These are phyloP conservation scores for Pelagophyceae sp. DNA, from an alignment of 352 stramenopile species.

Conservation along the genomic window DNA sequence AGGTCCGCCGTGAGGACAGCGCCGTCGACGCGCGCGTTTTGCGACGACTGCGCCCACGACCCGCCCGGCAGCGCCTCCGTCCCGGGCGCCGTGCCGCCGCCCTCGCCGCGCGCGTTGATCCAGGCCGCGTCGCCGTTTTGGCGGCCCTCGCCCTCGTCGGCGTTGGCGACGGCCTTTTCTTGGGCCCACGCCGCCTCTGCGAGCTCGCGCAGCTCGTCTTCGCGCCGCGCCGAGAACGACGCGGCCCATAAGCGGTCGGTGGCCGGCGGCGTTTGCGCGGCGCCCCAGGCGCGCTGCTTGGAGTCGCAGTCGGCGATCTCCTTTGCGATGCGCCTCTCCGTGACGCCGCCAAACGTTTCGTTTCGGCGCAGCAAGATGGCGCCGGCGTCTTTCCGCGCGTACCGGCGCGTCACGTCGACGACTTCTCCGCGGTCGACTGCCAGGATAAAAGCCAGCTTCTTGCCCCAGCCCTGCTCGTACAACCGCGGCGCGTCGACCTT, in stretches of 20 bases:
- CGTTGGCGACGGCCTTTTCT: not conserved
- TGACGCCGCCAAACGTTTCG: not conserved
- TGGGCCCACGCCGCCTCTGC: not conserved
- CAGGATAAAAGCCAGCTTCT: constrained; percentile 77
- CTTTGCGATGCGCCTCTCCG: not conserved
- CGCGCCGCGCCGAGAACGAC: not conserved
- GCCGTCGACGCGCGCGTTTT: not conserved
- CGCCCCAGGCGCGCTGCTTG: not conserved
- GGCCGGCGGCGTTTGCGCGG: too few species aligned
- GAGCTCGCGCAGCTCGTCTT: not conserved
- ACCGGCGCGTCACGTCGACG: constrained; percentile 69
- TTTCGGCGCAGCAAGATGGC: not conserved
- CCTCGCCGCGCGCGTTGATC: constrained; percentile 10
- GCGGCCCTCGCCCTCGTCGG: not conserved
- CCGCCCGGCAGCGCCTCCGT: not conserved
- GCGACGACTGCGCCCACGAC: not conserved
- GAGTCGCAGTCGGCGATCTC: not conserved
- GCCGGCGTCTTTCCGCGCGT: constrained; percentile 23
- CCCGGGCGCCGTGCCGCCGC: not conserved
- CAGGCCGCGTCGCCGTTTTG: constrained; percentile 2
- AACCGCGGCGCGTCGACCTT: constrained; percentile 79
- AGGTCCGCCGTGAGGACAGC: not conserved
- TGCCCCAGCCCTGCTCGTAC: constrained; percentile 88
- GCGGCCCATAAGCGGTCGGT: too few species aligned
- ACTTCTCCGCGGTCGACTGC: constrained; percentile 72